Percentiles rank a stretch among this genome's conserved stretches.
These are phyloP conservation scores for Monosporascus sp. DNA, from an alignment of 2,329 filamentous ascomycete genomes.

Conservation along the genomic window DNA sequence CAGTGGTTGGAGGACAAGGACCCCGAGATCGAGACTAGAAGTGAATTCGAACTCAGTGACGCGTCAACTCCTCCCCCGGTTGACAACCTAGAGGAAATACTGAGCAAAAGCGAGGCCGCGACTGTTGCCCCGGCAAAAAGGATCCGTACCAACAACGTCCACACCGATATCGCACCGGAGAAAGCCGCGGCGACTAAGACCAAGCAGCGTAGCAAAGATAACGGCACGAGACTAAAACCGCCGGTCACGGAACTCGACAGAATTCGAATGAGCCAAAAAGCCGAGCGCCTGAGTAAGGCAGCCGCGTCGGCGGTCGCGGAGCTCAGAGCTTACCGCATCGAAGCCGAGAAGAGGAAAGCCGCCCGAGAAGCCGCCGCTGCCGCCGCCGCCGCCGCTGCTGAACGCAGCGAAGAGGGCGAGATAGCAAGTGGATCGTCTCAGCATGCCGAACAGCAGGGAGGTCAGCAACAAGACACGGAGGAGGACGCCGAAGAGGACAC, in stretches of 20 bases:
- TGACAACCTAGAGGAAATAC: background rate
- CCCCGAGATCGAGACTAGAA: background rate
- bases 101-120: background rate
- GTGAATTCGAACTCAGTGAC: background rate
- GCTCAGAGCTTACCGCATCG: background rate
- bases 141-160: too few species aligned
- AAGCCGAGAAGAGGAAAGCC: background rate
- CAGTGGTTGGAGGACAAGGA: constrained; percentile 8
- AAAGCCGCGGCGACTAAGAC: too few species aligned
- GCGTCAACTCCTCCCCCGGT: background rate
- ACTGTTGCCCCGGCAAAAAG: background rate
- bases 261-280: background rate
- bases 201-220: too few species aligned
- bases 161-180: too few species aligned
- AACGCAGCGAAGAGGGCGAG: background rate
- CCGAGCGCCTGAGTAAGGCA: background rate
- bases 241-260: too few species aligned
- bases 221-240: too few species aligned
- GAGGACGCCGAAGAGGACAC: too few species aligned
- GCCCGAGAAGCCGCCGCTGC: background rate
- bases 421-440: too few species aligned
- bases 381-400: background rate
- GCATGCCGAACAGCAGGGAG: too few species aligned
- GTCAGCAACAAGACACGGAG: too few species aligned
- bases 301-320: background rate